Conservation (phyloP, 2,329 filamentous ascomycete species). For the Trichoderma sp. region DNA sequence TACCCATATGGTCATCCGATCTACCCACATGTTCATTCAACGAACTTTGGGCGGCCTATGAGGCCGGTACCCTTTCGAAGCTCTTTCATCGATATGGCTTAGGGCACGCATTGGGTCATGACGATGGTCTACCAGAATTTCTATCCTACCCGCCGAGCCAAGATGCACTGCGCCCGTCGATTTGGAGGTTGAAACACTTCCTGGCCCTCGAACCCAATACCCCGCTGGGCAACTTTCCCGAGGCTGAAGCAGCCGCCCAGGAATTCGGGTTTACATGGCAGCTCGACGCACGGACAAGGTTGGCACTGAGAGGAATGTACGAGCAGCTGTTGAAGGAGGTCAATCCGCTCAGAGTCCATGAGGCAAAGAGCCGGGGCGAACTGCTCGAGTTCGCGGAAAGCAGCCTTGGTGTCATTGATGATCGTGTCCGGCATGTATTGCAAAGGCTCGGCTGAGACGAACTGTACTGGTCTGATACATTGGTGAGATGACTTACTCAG, state of each 20-base stretch:
- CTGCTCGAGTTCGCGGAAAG: conserved; percentile 12
- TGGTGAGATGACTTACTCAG: too few relatives aligned
- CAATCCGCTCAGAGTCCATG: conserved; percentile 6
- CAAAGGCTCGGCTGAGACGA: not conserved
- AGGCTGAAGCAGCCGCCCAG: not conserved
- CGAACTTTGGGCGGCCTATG: conserved; percentile 3
- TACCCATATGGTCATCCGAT: not conserved
- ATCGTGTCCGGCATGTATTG: conserved; percentile 3
- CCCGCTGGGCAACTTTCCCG: not conserved
- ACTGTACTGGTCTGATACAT: not conserved
- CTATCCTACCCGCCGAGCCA: not conserved
- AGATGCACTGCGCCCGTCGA: conserved; percentile 2
- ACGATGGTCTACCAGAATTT: not conserved
- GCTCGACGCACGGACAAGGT: not conserved
- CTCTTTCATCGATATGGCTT: not conserved
- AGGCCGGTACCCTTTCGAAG: not conserved
- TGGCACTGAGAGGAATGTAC: conserved; percentile 6
- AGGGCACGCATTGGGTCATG: not conserved
- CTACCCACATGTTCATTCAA: conserved; percentile 10
- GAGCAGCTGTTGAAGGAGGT: not conserved
- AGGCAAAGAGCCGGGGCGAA: not conserved
- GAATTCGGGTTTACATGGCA: conserved; percentile 8
- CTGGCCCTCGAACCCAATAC: conserved; percentile 1
- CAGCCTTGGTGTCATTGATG: not conserved
- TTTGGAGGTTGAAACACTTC: conserved; percentile 19